Conservation (phyloP, 192 early-diverging fungal species). For the Piromyces sp. region DNA sequence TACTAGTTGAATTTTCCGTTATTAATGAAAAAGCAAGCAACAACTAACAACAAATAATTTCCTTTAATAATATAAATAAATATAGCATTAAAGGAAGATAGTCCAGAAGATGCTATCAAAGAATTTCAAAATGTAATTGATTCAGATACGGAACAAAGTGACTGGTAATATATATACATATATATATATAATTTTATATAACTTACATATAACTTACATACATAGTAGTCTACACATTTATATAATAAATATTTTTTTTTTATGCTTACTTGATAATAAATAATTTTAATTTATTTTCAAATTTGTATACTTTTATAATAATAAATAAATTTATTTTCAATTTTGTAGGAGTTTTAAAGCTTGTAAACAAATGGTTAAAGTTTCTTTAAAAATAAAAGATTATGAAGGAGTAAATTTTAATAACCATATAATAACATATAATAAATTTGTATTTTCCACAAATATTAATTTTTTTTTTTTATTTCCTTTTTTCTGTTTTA, state of each 20-base stretch:
- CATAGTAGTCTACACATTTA: too few relatives aligned
- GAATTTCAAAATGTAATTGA: constrained; percentile 66
- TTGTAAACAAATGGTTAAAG: constrained; percentile 70
- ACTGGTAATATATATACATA: too few relatives aligned
- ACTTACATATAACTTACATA: too few relatives aligned
- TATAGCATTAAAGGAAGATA: constrained; percentile 59
- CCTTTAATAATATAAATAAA: not conserved
- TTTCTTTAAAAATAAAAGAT: constrained; percentile 45
- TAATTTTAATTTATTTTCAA: not conserved
- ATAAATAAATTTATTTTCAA: too few relatives aligned
- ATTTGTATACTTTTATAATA: not conserved
- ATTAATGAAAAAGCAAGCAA: too few relatives aligned
- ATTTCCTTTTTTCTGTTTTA: not conserved
- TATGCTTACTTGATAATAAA: not conserved
- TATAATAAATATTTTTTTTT: too few relatives aligned
- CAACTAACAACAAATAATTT: too few relatives aligned
- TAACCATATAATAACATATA: too few relatives aligned
- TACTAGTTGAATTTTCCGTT: too few relatives aligned
- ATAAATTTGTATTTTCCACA: too few relatives aligned
- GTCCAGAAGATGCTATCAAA: constrained; percentile 45
- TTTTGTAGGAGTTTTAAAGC: constrained; percentile 72
- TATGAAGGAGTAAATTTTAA: constrained; percentile 33
- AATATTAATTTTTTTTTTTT: not conserved
- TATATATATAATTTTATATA: too few relatives aligned
- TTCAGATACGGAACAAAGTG: constrained; percentile 60